Conservation (phyloP, 23 red algal genomes). For the Agarophyton chilense region DNA sequence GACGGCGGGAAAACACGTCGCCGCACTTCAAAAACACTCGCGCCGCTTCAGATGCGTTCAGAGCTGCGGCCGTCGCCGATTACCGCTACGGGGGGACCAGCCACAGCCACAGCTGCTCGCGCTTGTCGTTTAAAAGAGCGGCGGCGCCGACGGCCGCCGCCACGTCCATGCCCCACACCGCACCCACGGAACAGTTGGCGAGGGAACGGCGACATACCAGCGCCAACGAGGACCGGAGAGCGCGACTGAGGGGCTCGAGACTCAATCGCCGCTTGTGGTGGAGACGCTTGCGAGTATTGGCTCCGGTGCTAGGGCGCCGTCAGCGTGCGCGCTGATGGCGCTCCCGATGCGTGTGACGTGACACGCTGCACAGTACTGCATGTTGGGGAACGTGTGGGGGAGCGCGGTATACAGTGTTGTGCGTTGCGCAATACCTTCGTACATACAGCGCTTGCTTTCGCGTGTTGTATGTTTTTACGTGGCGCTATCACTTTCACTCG, state of each 20-base stretch:
- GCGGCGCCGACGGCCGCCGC: not conserved
- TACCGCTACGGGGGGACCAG: not conserved
- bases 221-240: not conserved
- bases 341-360: no score
- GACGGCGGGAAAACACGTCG: not conserved
- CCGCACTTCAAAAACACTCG: not conserved
- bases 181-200: not conserved
- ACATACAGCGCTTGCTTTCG: no score
- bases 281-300: no score
- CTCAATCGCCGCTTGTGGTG: no score
- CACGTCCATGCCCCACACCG: not conserved
- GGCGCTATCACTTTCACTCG: not conserved
- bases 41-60: not conserved
- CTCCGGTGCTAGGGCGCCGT: no score
- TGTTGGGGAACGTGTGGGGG: no score
- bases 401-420: no score
- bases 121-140: not conserved
- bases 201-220: not conserved
- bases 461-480: not conserved
- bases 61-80: not conserved
- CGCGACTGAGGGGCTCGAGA: no score
- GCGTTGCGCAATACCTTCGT: no score
- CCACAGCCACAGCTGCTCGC: not conserved
- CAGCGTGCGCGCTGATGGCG: no score
- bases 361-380: no score